Evolutionary conservation across 176 grass and related monocot genomes (phyloP).

Genomic region (Guadua angustifolia): DNA sequence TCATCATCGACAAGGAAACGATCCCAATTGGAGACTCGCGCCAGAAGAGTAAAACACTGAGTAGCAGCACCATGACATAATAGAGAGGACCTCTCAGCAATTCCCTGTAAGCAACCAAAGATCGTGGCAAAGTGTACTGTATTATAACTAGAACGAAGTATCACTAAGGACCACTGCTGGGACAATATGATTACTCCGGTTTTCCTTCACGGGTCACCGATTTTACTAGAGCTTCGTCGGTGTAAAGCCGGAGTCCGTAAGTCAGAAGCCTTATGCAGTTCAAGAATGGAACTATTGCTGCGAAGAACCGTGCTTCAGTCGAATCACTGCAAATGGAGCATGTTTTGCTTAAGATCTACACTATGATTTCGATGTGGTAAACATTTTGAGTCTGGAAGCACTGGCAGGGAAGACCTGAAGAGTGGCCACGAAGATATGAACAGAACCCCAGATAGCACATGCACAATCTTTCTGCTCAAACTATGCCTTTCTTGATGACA

Average conservation of each 20-base stretch:
- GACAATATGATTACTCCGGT: slow-evolving; percentile 65
- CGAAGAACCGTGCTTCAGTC: slow-evolving; percentile 69
- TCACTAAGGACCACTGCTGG: background rate
- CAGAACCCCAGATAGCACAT: slow-evolving; percentile 82
- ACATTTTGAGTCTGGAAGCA: background rate
- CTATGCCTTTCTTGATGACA: slow-evolving; percentile 52
- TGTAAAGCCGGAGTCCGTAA: slow-evolving; percentile 65
- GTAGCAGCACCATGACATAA: slow-evolving; percentile 66
- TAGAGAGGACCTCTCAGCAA: slow-evolving; percentile 84
- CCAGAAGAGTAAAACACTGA: slow-evolving; percentile 80
- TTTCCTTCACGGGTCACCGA: slow-evolving; percentile 91
- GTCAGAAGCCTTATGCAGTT: slow-evolving; percentile 72
- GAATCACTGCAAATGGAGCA: slow-evolving; percentile 57
- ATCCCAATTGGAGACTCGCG: slow-evolving; percentile 80
- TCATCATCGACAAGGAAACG: slow-evolving; percentile 91
- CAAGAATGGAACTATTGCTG: slow-evolving; percentile 70
- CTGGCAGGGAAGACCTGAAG: slow-evolving; percentile 60
- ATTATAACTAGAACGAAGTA: background rate
- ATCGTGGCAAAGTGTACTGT: background rate
- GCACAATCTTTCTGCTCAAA: slow-evolving; percentile 89
- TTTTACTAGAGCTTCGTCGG: slow-evolving; percentile 79
- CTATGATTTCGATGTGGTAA: background rate
- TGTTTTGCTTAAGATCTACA: background rate
- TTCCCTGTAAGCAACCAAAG: slow-evolving; percentile 62
- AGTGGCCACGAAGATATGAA: slow-evolving; percentile 93